These are phyloP conservation scores for Sisymbrium irio DNA, from an alignment of 345 rosid genomes.

Conservation along the genomic window DNA sequence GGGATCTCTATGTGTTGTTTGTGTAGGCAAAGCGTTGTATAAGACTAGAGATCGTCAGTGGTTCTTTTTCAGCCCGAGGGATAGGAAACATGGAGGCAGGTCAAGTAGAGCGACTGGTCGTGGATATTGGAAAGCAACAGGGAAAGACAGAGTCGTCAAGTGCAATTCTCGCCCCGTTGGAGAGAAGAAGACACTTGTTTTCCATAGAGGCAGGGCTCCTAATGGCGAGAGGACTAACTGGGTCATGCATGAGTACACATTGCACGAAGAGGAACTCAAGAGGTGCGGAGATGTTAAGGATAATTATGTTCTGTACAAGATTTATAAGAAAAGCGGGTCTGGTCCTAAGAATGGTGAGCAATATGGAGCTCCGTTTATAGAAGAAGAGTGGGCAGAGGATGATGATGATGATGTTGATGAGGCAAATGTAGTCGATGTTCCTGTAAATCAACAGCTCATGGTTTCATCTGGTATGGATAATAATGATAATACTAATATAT, in stretches of 20 bases:
- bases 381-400: conserved; percentile 76
- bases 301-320: conserved; percentile 75
- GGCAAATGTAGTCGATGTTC: conserved; percentile 16
- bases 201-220: conserved; percentile 82
- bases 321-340: conserved; percentile 86
- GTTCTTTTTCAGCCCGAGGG: conserved; percentile 87
- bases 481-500: neutral
- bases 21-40: conserved; percentile 61
- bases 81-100: conserved; percentile 83
- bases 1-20: too few relatives aligned
- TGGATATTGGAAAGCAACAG: conserved; percentile 95
- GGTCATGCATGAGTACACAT: conserved; percentile 93
- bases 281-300: conserved; percentile 64
- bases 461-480: conserved; percentile 15
- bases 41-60: conserved; percentile 89
- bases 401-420: conserved; percentile 43
- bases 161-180: conserved; percentile 64
- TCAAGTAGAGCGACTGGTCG: conserved; percentile 67
- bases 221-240: conserved; percentile 80
- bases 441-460: conserved; percentile 34
- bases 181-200: conserved; percentile 81
- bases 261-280: conserved; percentile 74
- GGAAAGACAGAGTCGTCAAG: conserved; percentile 62
- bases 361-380: conserved; percentile 88
- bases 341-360: conserved; percentile 98